phyloP scores from a whole-genome alignment of 1,284 basidiomycete genomes.

The Malassezia sp. region DNA sequence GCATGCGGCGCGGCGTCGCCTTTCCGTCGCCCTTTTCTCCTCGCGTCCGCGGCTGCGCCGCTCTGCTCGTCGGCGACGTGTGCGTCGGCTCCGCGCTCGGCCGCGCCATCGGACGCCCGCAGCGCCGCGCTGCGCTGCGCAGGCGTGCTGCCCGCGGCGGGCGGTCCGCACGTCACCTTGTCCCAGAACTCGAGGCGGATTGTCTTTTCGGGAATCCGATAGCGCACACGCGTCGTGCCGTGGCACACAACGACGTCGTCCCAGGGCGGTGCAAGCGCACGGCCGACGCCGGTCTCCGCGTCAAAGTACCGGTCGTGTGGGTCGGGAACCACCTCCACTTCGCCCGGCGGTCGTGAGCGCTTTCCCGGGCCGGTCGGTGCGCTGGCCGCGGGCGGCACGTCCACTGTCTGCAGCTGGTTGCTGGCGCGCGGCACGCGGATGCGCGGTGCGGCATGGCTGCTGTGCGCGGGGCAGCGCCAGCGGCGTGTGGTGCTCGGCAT shows the following conservation, averaged over 20 bases:
- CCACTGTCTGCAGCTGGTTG: slow-evolving; percentile 19
- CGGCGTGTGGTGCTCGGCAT: slow-evolving; percentile 79
- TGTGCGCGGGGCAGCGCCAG: slow-evolving; percentile 98
- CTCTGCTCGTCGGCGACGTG: no score
- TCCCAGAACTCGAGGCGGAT: slow-evolving; percentile 90
- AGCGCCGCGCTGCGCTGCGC: slow-evolving; percentile 10
- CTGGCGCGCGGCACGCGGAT: slow-evolving; percentile 23
- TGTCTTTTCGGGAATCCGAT: slow-evolving; percentile 82
- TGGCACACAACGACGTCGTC: slow-evolving; percentile 48
- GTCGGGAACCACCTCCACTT: slow-evolving; percentile 71
- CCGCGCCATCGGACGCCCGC: neutral
- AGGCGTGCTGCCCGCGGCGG: slow-evolving; percentile 6
- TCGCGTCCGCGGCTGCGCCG: no score
- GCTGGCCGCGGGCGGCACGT: slow-evolving; percentile 18
- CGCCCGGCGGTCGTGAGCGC: slow-evolving; percentile 63
- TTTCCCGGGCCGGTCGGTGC: slow-evolving; percentile 57
- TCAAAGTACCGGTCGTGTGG: slow-evolving; percentile 41
- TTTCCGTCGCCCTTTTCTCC: slow-evolving; percentile 10
- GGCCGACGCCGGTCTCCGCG: slow-evolving; percentile 17
- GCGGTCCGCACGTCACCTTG: no score
- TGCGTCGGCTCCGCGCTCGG: neutral
- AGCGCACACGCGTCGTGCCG: slow-evolving; percentile 47
- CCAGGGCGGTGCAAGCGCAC: slow-evolving; percentile 18
- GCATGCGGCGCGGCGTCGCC: slow-evolving; percentile 11
- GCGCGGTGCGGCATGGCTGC: slow-evolving; percentile 58